Conservation (phyloP, 2,329 filamentous ascomycete species). For the Fusarium nelsonii region DNA sequence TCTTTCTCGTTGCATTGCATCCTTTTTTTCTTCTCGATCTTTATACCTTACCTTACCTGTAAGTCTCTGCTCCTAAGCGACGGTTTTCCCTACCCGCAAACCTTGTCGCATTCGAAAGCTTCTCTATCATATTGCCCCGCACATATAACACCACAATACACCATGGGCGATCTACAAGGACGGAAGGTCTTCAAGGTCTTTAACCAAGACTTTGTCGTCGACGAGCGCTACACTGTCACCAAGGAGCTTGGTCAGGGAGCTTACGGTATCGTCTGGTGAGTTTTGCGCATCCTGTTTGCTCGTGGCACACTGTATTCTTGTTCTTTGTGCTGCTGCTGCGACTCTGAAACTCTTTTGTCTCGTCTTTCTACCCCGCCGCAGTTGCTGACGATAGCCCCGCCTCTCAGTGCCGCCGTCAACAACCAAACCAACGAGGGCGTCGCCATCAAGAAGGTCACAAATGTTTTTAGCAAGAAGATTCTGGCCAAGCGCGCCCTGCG, state of each 20-base stretch:
- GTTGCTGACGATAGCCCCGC: slow-evolving; percentile 48
- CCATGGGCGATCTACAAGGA: slow-evolving; percentile 59
- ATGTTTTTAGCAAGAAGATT: slow-evolving; percentile 99
- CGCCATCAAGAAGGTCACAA: slow-evolving; percentile 99
- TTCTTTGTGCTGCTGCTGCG: slow-evolving; percentile 31
- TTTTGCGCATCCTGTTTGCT: slow-evolving; percentile 18
- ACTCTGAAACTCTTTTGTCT: slow-evolving; percentile 27
- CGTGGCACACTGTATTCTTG: background rate
- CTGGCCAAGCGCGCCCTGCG: slow-evolving; percentile 96
- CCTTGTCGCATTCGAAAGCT: slow-evolving; percentile 27
- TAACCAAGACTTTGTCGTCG: slow-evolving; percentile 99
- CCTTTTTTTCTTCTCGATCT: background rate
- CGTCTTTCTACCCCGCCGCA: slow-evolving; percentile 46
- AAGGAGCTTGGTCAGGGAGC: slow-evolving; percentile 98
- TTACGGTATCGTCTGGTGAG: slow-evolving; percentile 97
- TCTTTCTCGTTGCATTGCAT: slow-evolving; percentile 18
- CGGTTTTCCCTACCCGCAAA: slow-evolving; percentile 1
- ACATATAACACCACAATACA: slow-evolving; percentile 20
- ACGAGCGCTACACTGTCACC: slow-evolving; percentile 97
- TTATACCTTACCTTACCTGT: slow-evolving; percentile 3
- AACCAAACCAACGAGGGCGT: slow-evolving; percentile 91
- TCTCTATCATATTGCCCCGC: slow-evolving; percentile 29
- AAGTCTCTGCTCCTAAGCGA: background rate
- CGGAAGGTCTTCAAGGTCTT: slow-evolving; percentile 99
- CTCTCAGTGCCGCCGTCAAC: slow-evolving; percentile 86